Base-by-base conservation (phyloP, 2,329 filamentous ascomycete genomes). In the Talaromyces piceae region DNA sequence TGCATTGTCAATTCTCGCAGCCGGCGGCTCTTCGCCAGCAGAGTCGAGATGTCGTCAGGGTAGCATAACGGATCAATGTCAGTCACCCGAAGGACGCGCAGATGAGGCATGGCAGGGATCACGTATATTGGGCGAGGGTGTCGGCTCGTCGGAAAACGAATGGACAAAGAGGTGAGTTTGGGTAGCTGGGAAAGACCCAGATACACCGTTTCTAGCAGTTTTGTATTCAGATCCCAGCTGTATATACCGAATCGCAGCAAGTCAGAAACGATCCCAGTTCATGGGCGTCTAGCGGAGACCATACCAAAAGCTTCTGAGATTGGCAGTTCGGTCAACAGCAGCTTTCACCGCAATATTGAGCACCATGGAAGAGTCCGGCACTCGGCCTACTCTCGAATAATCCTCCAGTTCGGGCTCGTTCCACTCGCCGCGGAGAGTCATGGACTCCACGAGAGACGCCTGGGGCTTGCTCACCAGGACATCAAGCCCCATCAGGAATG, bases 361-460 rank as follows among this genome's bases (percentile, higher is more conserved):
- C 71, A 84, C 74, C 78, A 84, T 83, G 31, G 74, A 77, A 41
- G 77, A 80, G 65, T 84, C 81, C n/a, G 81, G 79, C 49, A 84
- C 77, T 31, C 80, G 70, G 0, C 81, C 80, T 43, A 72, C 68
- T 47, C 75, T 76, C 51, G 77, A 75, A 63, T 80, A 77, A 55
- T 83, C 79, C 48, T 82, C 77, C 20, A 78, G 58, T 48, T 80
- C 78, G 47, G 73, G 67, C 59, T 82, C 80, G 49, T 73, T 73
- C 78, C 78, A 83, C 23, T 80, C 72, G 20, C 81, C 81, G 27
- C 72, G 66, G 30, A 84, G 58, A 2, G 70, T 67, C 53, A 83
- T 73, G 18, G 72, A 73, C 53, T 72, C 70, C 18, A 84, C 77
- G 44, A 83, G 72, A 13, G 70, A 63, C 31, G 74, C 74, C 54